phyloP scores from a whole-genome alignment of 2,329 filamentous ascomycete species.

The Trichoderma sp. region DNA sequence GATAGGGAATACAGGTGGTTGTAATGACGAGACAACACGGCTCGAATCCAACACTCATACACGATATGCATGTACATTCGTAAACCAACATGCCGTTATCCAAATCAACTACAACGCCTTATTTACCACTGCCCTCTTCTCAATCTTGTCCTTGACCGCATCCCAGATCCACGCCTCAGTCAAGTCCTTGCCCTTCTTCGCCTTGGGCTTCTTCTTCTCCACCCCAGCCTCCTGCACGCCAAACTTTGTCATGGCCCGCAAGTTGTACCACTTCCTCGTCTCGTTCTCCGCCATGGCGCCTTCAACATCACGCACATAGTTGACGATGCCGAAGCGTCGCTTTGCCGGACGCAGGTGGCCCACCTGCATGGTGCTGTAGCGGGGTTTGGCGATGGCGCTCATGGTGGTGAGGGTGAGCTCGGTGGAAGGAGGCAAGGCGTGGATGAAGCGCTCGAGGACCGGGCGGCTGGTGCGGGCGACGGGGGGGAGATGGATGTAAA shows the following conservation, averaged over 20 bases:
- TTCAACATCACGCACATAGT: slow-evolving; percentile 34
- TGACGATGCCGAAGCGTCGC: slow-evolving; percentile 40
- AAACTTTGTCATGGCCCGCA: slow-evolving; percentile 39
- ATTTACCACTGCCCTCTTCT: slow-evolving; percentile 22
- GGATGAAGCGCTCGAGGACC: slow-evolving; percentile 51
- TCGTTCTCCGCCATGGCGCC: slow-evolving; percentile 35
- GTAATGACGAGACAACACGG: not conserved
- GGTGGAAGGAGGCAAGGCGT: slow-evolving; percentile 42
- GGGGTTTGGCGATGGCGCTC: slow-evolving; percentile 53
- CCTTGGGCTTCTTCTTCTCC: slow-evolving; percentile 12
- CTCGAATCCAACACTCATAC: not conserved
- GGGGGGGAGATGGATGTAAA: slow-evolving; percentile 66
- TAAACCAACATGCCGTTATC: not conserved
- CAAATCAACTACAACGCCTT: not conserved
- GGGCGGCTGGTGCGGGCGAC: slow-evolving; percentile 60
- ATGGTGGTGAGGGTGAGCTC: slow-evolving; percentile 54
- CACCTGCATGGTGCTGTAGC: slow-evolving; percentile 43
- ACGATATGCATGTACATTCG: not conserved
- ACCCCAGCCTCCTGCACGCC: slow-evolving; percentile 34
- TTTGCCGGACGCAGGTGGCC: slow-evolving; percentile 35
- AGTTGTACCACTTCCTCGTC: slow-evolving; percentile 39
- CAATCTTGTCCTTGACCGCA: slow-evolving; percentile 34
- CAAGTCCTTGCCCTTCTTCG: slow-evolving; percentile 28
- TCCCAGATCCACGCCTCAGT: slow-evolving; percentile 44
- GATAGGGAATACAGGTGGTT: not conserved